Base-by-base conservation (phyloP, 345 rosid genomes). In the Arabis alpina region DNA sequence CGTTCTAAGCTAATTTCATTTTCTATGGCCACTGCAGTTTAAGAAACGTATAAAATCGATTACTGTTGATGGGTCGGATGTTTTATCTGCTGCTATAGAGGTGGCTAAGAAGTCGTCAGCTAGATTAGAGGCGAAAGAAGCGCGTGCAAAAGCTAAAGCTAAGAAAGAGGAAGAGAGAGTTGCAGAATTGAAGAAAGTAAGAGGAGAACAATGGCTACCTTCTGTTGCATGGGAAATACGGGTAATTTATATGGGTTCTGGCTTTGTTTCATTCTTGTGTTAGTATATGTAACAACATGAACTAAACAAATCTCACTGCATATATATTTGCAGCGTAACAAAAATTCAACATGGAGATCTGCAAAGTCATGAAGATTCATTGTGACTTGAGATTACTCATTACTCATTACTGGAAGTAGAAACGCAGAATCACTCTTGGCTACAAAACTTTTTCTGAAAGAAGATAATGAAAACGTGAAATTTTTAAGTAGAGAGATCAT, bases 151-250 rank as follows among this genome's bases (percentile, higher is more conserved):
- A 85, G 96, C 75, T 71, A 89, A 87, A 61, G 93, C 81, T n/a
- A 89, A 89, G 71, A 77, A 68, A 70, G 96, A 89, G 69, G 96
- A 89, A 79, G 89, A 89, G 65, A 79, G 96, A 78, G 80, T 91
- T 44, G 84, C 89, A 1, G 88, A 85, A 60, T 71, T 89, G 74
- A 91, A 86, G 80, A 82, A 64, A 66, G 48, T 80, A n/a, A 79
- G 97, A 70, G 96, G 97, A 36, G 92, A 89, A 75, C 83, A 82
- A 75, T 94, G 99, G 97, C 83, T 91, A 16, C 96, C 91, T 72
- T 83, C 93, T n/a, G 78, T 91, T 67, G 88, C 87, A 40, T 66
- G 61, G 64, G 78, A 77, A 36, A 78, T 85, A 89, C 80, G 76
- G 82, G 82, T 82, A 47, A 32, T 32, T 5, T 32, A 32, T 14